Percentiles rank a stretch among this genome's conserved stretches.
These are phyloP conservation scores for Starmerella potacharoeniae DNA, from an alignment of 805 yeast genomes.

Conservation along the genomic window DNA sequence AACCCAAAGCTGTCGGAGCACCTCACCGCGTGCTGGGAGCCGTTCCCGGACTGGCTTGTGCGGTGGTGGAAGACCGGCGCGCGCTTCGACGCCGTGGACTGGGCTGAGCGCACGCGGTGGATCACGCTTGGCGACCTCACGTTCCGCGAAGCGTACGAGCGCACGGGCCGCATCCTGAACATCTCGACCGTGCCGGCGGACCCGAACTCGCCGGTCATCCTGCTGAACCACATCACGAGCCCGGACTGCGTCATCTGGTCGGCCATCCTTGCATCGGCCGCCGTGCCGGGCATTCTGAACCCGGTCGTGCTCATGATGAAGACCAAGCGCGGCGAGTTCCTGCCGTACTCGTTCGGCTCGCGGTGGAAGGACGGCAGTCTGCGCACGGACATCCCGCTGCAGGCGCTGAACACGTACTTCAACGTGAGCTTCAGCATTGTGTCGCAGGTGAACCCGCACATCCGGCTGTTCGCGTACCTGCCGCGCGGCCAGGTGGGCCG, in stretches of 20 bases:
- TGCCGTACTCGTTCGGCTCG: slow-evolving; percentile 62
- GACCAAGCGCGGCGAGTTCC: slow-evolving; percentile 33
- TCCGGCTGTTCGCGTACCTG: slow-evolving; percentile 60
- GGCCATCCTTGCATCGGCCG: slow-evolving; percentile 61
- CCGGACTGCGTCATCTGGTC: slow-evolving; percentile 80
- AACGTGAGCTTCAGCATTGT: slow-evolving; percentile 68
- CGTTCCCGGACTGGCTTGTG: slow-evolving; percentile 46
- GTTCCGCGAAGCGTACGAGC: slow-evolving; percentile 53
- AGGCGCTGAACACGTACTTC: slow-evolving; percentile 59
- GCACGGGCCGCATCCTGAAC: slow-evolving; percentile 61
- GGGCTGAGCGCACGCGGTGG: slow-evolving; percentile 61
- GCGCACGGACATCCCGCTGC: slow-evolving; percentile 68
- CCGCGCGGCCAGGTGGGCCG: slow-evolving; percentile 73
- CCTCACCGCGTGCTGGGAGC: slow-evolving; percentile 60
- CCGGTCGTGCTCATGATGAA: slow-evolving; percentile 75
- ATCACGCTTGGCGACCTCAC: slow-evolving; percentile 65
- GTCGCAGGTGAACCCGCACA: slow-evolving; percentile 76
- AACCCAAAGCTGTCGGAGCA: slow-evolving; percentile 51
- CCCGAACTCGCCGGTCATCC: slow-evolving; percentile 67
- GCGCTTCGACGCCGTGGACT: slow-evolving; percentile 57
- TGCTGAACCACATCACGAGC: slow-evolving; percentile 64
- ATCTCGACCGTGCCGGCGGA: slow-evolving; percentile 73
- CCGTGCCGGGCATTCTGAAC: slow-evolving; percentile 71
- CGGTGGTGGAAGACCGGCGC: slow-evolving; percentile 70
- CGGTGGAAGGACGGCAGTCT: slow-evolving; percentile 73